Base-by-base conservation (phyloP, 1,284 basidiomycete genomes). In the Marasmius sp. region DNA sequence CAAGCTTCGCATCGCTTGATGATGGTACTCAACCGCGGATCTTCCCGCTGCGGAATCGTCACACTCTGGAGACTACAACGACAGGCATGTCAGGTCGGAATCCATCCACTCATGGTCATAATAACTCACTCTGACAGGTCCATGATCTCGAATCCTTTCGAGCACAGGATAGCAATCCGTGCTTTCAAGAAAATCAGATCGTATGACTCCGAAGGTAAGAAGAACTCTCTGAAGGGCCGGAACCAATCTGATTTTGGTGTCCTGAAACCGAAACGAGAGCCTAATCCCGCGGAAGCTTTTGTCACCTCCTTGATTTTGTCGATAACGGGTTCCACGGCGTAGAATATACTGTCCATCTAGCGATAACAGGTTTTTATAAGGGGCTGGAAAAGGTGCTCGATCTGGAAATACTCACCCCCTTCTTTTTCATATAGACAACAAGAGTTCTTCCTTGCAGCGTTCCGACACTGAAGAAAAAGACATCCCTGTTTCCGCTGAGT, bases 341-440 rank as follows among this genome's bases (percentile, higher is more conserved):
- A 89, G 81, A 99, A 97, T 48, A 97, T 89, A 61, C 93, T 95
- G 68, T 97, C 94, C 61, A 91, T 77, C 85, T 88, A 27, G 64
- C 10, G 38, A 22, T 52, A 45, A 41, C 50, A 33, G 38, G 41
- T 18, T 39, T 36, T 33, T 57, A 6, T 22, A 20, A 3, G 18
- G 39, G 18, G 52, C 38, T 27, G 52, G 43, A 14, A n/a, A 66
- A 39, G 5, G 5, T 49, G 51, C 20, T 27, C 11, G 9, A n/a
- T 16, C 14, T 11, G 11, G 39, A 12, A 16, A 57, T 2, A 78
- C 86, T 69, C 76, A 95, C 93, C 62, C 94, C 93, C 78, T 92
- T 95, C 78, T 92, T 93, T 82, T 95, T 97, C 89, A 96, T 96
- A 75, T 95, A 98, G 59, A 97, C 89, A 8, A 99, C 91, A 20